Percentiles rank a stretch among this genome's conserved stretches.
Evolutionary conservation across 2,329 filamentous ascomycete species (phyloP).

Genomic region (Epichloe gansuensis): DNA sequence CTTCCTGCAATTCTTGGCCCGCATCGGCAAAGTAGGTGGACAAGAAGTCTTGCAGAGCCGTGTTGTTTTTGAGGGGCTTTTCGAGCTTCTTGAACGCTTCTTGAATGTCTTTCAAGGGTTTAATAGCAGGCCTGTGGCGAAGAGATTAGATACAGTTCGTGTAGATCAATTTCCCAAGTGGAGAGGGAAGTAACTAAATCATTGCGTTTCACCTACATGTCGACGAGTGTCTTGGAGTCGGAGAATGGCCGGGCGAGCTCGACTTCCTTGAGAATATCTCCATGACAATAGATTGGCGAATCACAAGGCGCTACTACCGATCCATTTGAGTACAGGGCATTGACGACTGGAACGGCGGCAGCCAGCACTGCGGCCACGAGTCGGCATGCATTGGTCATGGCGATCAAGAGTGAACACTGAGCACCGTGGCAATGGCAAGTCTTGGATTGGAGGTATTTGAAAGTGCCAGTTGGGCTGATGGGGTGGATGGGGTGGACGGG

Average conservation of each 20-base stretch:
- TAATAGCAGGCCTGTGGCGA: constrained; percentile 40
- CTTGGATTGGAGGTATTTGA: too few relatives aligned
- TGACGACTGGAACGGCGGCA: constrained; percentile 15
- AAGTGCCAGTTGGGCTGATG: background rate
- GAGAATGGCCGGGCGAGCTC: constrained; percentile 50
- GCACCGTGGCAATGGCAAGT: background rate
- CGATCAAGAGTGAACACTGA: background rate
- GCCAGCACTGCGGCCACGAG: constrained; percentile 15
- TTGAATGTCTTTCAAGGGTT: constrained; percentile 45
- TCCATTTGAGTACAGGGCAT: constrained; percentile 46
- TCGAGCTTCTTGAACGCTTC: constrained; percentile 45
- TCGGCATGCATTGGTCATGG: constrained; percentile 15
- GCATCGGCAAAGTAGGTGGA: constrained; percentile 49
- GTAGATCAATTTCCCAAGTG: background rate
- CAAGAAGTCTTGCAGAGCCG: constrained; percentile 49
- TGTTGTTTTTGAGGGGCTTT: constrained; percentile 50
- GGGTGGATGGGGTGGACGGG: too few relatives aligned
- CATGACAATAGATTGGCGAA: constrained; percentile 54
- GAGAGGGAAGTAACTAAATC: background rate
- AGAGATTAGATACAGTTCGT: background rate
- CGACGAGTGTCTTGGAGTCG: constrained; percentile 60
- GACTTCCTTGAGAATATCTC: constrained; percentile 48
- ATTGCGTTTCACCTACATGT: constrained; percentile 36
- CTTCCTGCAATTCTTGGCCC: constrained; percentile 46
- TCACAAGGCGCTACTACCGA: constrained; percentile 51